Conservation (phyloP, 352 stramenopile species). For the Globisporangium spiculum region DNA sequence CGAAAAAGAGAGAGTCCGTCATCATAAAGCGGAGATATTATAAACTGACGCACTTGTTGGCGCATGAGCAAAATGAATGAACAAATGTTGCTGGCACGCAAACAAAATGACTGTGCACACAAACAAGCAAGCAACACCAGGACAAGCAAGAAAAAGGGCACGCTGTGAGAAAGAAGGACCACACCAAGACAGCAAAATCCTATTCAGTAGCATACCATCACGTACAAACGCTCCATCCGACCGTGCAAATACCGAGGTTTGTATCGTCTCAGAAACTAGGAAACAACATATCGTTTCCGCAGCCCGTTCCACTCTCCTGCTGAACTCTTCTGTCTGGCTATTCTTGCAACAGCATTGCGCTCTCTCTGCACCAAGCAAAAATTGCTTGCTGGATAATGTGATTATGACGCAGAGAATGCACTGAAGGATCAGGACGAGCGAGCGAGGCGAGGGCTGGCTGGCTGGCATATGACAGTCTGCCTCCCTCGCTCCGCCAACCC, state of each 20-base stretch:
- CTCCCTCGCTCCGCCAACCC: background rate
- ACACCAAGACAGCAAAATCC: background rate
- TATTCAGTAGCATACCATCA: background rate
- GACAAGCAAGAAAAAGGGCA: constrained; percentile 4
- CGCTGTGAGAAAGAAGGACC: background rate
- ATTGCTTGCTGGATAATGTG: background rate
- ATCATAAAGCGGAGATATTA: background rate
- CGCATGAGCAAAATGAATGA: background rate
- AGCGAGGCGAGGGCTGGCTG: background rate
- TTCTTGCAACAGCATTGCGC: background rate
- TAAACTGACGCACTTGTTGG: background rate
- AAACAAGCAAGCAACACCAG: constrained; percentile 2
- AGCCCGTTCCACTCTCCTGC: background rate
- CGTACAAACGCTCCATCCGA: background rate
- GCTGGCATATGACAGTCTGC: background rate
- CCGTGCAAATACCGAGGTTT: background rate
- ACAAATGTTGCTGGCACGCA: background rate
- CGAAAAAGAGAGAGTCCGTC: background rate
- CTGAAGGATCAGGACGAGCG: background rate
- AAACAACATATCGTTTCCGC: background rate
- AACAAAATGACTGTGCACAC: constrained; percentile 8
- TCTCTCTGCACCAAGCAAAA: constrained; percentile 1
- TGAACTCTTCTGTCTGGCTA: constrained; percentile 3
- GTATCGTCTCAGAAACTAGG: background rate
- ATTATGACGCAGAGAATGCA: background rate